Base-by-base conservation (phyloP, 495 filamentous ascomycete species). In the Emericellopsis terricola region DNA sequence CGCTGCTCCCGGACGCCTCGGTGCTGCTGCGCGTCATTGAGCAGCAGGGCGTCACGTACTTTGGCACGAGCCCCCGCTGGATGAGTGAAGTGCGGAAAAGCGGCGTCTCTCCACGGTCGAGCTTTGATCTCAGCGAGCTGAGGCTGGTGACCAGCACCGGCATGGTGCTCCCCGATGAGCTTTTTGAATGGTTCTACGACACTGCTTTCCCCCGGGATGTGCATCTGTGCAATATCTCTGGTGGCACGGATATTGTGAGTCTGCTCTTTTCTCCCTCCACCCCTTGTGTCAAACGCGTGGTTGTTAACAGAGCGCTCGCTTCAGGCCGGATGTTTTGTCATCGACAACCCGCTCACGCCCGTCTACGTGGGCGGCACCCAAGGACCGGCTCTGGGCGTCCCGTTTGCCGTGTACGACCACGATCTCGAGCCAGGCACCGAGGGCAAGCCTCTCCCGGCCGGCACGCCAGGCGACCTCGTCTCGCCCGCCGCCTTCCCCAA, bases 101-200 rank as follows among this genome's bases (percentile, higher is more conserved):
- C 28, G 56, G 60, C 3, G 59, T 81, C 24, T 44, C 44, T 0
- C 81, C 81, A 2, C 63, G 67, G 10, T 49, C 73, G 16, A 56
- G 76, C 8, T 57, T 63, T 15, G 74, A 84, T 38, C 55, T 85
- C 9, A 68, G 60, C 4, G 49, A 41, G 28, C 57, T 87, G 17
- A 51, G 55, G 16, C 45, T 56, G 11, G 78, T 84, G 13, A 71
- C 65, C 8, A 68, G 63, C 37, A 87, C 81, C 3, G 81, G 79
- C 9, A 85, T 85, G 81, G 78, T 84, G 1, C 62, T 85, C 7
- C 67, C 75, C 6, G 67, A 81, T 29, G 60, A 69, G 23, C 57
- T 80, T 26, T 83, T 81, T 47, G 68, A 79, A 37, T 87, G 78
- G 78, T 83, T 85, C 60, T 85, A 84, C 52, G 78, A 84, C 49